Evolutionary conservation across 2,329 filamentous ascomycete genomes (phyloP), one percentile per base, ranked within the genome.

Genomic region (Dothiorella sarmentorum): DNA sequence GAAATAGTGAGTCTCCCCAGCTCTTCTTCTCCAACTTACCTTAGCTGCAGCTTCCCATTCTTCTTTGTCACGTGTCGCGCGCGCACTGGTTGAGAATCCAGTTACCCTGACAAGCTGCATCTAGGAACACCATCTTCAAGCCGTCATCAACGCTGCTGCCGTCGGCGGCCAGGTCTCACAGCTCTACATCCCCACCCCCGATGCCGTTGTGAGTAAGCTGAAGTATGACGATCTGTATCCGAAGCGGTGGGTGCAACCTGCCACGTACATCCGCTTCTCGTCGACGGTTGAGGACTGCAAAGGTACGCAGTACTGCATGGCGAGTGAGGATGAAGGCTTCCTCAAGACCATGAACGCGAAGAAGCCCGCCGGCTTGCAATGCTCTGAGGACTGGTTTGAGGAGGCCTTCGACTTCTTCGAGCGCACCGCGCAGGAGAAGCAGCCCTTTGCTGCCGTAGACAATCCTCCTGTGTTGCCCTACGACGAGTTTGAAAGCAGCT

Each of bases 231-330:
- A 88, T 68, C 83, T 97, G 67, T 97, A 97, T 72, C 84, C 88
- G 51, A 85, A 84, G 64, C 79, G 80, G 60, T 97, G 93, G 76
- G 83, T 86, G 68, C 88, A 95, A 73, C 91, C 94, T 55, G 86
- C 87, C 62, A 94, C 92, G 62, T 97, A 97, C 76, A 96, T 99
- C 72, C 91, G 93, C 64, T 97, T 96, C 78, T 97, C 94, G 63
- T 93, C 96, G 65, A 99, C 94, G 2, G 93, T 99, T 62, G 94
- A 99, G 76, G 94, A 99, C 75, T 96, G 89, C 68, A 88, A 91
- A 69, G 89, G 90, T 68, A 89, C 88, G 71, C 85, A 87, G 67
- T 99, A 99, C 85, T 91, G 96, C 76, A 93, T 97, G 89, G 92
- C 87, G 26, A 86, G 88, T 64, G 91, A 96, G 69, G 94, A 99